Evolutionary conservation across 306 rosid species (phyloP).

Genomic region (Cucurbita argyrosperma): DNA sequence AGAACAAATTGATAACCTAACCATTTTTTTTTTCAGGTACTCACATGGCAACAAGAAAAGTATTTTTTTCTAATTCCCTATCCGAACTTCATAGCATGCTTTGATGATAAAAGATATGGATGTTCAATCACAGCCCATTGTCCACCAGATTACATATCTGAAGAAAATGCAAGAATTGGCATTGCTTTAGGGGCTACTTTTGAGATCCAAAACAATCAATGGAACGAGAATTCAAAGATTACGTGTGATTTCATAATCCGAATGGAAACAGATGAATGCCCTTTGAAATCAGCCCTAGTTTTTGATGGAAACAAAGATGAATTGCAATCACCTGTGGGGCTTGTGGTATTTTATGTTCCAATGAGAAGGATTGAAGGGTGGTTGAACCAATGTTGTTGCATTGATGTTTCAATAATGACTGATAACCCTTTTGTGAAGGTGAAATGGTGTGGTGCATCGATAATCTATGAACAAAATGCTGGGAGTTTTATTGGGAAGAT

Average conservation of each 20-base stretch:
- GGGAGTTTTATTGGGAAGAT: slow-evolving; percentile 1
- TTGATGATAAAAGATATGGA: background rate
- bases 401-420: background rate
- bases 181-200: slow-evolving; percentile 4
- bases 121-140: background rate
- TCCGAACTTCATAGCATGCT: background rate
- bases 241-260: background rate
- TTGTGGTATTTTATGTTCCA: background rate
- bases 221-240: background rate
- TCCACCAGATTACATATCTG: background rate
- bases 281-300: background rate
- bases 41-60: slow-evolving; percentile 1
- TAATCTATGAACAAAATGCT: background rate
- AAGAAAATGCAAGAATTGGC: slow-evolving; percentile 2
- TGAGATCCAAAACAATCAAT: background rate
- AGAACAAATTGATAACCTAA: background rate
- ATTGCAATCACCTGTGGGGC: background rate
- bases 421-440: background rate
- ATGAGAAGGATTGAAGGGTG: background rate
- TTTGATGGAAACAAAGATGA: background rate
- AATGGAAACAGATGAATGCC: background rate
- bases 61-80: background rate
- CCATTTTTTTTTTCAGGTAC: background rate
- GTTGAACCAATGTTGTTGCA: background rate
- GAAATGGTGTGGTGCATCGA: slow-evolving; percentile 2